Base-by-base conservation (phyloP, 2,329 filamentous ascomycete species). In the Paraphaeosphaeria sporulosa region DNA sequence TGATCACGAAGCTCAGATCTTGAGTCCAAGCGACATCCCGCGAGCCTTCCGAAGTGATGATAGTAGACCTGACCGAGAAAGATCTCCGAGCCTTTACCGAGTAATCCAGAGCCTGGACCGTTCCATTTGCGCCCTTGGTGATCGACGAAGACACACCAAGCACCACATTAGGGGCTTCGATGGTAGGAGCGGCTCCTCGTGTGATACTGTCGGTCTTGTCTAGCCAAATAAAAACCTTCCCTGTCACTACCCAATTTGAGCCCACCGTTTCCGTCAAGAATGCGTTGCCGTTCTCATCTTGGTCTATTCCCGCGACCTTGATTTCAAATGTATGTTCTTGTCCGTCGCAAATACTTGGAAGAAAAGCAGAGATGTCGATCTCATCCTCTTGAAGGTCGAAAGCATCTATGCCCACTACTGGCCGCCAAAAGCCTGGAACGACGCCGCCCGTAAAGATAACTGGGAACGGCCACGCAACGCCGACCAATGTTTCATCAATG, bases 361-460 rank as follows among this genome's bases (percentile, higher is more conserved):
- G 80, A 82, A 90, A 95, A 0, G 91, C 88, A 1, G 91, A 90
- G 50, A 96, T 88, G 70, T 96, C 92, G 63, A 96, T 91, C 73
- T 95, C 90, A 64, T 92, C 88, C 73, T 95, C 91, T 47, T 86
- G 82, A 25, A 96, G 81, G 71, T 95, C 91, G 72, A 93, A 95
- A 0, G 91, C 87, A 69, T 95, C 89, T 21, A 91, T 87, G 0
- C 91, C 91, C 2, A 91, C 92, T 56, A 95, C 84, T 0, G 92
- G 92, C 7, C 91, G 83, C 85, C 93, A 93, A 42, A 95, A 84
- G 1, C 87, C 87, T 4, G 91, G 91, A 0, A 90, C 89, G 6
- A 96, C 83, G 1, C 92, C 92, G 2, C 93, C 92, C 0, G 92
- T 94, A 68, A 94, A 94, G 51, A 96, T 89, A 19, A 93, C 84